Evolutionary conservation across 306 rosid species (phyloP), one percentile per base, ranked within the genome.

Genomic region (Vicia faba): DNA sequence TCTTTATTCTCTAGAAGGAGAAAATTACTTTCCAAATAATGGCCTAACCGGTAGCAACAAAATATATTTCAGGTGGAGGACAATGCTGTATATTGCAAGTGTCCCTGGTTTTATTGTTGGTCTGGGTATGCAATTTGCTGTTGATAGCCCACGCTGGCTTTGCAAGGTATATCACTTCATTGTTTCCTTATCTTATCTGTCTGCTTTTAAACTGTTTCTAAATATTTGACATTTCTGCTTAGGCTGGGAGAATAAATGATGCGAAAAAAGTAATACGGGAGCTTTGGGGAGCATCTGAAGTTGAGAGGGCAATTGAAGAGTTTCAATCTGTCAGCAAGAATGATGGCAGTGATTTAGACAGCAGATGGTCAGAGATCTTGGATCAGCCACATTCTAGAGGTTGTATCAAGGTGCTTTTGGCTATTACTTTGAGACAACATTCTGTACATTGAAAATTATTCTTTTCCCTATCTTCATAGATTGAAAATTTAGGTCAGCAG

Each of bases 11-110:
- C 61, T 45, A 11, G 36, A 68, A 61, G n/a, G 18, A 11, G 49
- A 15, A 70, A 48, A 12, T 54, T 55, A 43, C 39, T 68, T 73
- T 61, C 58, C 36, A 26, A 62, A 68, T 62, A 78, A 45, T 38
- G 61, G 26, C 36, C n/a, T 62, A 54, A 28, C 20, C 20, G 44
- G 39, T 7, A 66, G 33, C 53, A 61, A 64, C 54, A n/a, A n/a
- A n/a, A n/a, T n/a, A n/a, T n/a, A n/a, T 78, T 77, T 75, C 86
- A 91, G 97, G 97, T 91, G 97, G 97, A 87, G 97, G 84, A 79
- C 85, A 51, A 84, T 91, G 88, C 75, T 91, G 31, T 91, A 88
- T 68, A 78, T 85, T 66, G 96, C 97, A 71, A 86, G 95, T 70
- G 54, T 89, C 69, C 97, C 96, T 23, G 92, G 90, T 36, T 67